Percentiles rank a stretch among this genome's conserved stretches.
phyloP scores from a whole-genome alignment of 257 asterid species.

The Salvia splendens region DNA sequence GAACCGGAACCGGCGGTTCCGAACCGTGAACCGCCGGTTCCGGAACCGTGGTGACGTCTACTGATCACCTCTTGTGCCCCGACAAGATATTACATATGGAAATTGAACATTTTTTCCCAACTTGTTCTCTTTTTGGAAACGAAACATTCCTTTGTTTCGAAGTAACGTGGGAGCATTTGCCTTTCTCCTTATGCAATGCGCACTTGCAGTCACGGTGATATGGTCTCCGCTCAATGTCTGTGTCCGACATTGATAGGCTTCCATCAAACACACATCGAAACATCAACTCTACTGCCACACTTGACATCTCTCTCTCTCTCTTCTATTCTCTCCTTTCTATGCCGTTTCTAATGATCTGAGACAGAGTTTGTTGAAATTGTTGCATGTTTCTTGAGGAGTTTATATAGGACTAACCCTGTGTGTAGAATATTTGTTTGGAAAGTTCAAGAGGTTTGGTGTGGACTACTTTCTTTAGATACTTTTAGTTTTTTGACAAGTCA shows the following conservation, averaged over 20 bases:
- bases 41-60: too few relatives aligned
- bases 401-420: constrained; percentile 29
- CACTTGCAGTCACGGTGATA: constrained; percentile 40
- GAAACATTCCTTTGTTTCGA: constrained; percentile 27
- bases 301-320: not conserved
- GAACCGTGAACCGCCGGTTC: too few relatives aligned
- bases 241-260: constrained; percentile 41
- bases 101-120: not conserved
- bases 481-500: not conserved
- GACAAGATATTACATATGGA: constrained; percentile 1
- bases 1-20: too few relatives aligned
- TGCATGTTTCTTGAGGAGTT: constrained; percentile 20
- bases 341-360: not conserved
- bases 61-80: not conserved
- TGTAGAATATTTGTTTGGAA: not conserved
- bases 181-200: constrained; percentile 37
- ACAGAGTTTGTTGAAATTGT: not conserved
- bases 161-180: constrained; percentile 14
- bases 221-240: constrained; percentile 42
- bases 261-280: constrained; percentile 24
- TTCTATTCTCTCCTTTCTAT: not conserved
- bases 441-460: not conserved
- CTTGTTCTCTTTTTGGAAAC: constrained; percentile 23
- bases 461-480: not conserved
- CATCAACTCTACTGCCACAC: not conserved